Conservation (phyloP, 108 stramenopile species). For the Epipyxis sp. region DNA sequence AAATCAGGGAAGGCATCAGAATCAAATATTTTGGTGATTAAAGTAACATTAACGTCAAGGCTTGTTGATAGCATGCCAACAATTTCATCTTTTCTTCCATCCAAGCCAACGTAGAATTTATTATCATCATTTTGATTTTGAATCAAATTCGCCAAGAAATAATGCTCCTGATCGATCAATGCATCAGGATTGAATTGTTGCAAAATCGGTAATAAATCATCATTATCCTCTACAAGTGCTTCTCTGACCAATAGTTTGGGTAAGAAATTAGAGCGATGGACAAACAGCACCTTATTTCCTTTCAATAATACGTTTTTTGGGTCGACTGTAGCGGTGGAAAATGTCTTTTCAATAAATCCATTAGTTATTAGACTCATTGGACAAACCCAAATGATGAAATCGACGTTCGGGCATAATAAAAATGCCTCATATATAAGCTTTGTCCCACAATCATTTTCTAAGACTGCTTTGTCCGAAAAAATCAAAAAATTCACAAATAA, state of each 20-base stretch:
- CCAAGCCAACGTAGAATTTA: constrained; percentile 34
- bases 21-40: constrained; percentile 9
- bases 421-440: neutral
- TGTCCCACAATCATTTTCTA: neutral
- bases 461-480: neutral
- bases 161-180: constrained; percentile 55
- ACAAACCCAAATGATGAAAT: constrained; percentile 6
- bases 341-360: neutral
- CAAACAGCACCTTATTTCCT: constrained; percentile 27
- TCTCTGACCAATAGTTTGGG: constrained; percentile 48
- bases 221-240: constrained; percentile 64
- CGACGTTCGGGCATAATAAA: neutral
- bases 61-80: neutral
- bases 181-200: constrained; percentile 45
- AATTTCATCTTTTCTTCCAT: neutral
- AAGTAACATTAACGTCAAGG: constrained; percentile 2
- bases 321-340: neutral
- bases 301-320: neutral
- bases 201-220: constrained; percentile 63
- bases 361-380: neutral
- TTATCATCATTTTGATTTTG: constrained; percentile 54
- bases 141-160: constrained; percentile 65
- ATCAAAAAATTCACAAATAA: constrained; percentile 7
- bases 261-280: constrained; percentile 43
- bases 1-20: neutral